Evolutionary conservation across 1,284 basidiomycete genomes (phyloP).

Genomic region (Tetrapyrgos nigripes): DNA sequence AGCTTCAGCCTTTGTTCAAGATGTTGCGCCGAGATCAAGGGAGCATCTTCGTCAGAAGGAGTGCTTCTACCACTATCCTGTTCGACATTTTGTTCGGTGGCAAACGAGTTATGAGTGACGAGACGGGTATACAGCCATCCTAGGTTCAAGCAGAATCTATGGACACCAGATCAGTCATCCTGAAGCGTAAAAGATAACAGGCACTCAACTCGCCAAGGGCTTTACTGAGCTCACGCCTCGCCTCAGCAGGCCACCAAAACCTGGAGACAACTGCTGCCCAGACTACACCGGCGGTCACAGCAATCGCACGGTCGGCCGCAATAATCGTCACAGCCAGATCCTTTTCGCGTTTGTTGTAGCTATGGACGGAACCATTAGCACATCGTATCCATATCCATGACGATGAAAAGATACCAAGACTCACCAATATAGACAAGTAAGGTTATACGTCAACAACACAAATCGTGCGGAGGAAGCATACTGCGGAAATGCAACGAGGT

Average conservation of each 20-base stretch:
- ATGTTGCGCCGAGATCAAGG: conserved; percentile 42
- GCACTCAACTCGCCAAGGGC: conserved; percentile 83
- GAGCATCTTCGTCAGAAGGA: conserved; percentile 15
- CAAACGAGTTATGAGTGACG: conserved; percentile 78
- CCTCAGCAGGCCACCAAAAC: conserved; percentile 96
- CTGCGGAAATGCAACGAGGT: conserved; percentile 81
- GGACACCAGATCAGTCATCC: background rate
- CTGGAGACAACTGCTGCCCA: conserved; percentile 91
- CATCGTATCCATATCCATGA: background rate
- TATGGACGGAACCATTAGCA: conserved; percentile 33
- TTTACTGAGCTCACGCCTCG: conserved; percentile 84
- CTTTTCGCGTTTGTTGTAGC: conserved; percentile 82
- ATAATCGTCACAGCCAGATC: conserved; percentile 77
- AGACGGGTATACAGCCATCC: conserved; percentile 87
- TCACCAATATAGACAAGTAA: conserved; percentile 88
- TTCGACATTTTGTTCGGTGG: conserved; percentile 47
- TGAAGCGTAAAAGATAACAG: background rate
- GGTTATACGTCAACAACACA: conserved; percentile 89
- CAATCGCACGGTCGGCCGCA: conserved; percentile 77
- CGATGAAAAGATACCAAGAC: conserved; percentile 37
- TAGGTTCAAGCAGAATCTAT: conserved; percentile 81
- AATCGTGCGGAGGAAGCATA: conserved; percentile 86
- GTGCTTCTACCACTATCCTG: conserved; percentile 38
- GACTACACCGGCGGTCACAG: conserved; percentile 88
- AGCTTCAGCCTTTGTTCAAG: conserved; percentile 41